Evolutionary conservation across 2,329 filamentous ascomycete genomes (phyloP).

Genomic region (Sporothrix variecibatus): DNA sequence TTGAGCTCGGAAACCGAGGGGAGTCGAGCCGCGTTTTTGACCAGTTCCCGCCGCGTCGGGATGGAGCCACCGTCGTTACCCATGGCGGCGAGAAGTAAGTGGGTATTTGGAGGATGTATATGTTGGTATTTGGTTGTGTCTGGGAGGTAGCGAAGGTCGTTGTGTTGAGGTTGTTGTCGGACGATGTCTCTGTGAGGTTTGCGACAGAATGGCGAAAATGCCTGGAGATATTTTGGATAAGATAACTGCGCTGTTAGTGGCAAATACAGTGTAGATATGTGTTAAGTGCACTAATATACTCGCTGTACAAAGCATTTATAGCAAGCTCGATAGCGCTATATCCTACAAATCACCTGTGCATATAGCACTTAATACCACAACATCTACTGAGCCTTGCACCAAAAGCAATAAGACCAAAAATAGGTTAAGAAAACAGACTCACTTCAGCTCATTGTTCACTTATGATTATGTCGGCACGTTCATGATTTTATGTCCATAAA

Average conservation of each 20-base stretch:
- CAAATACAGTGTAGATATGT: background rate
- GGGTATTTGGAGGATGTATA: background rate
- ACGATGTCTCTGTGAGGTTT: background rate
- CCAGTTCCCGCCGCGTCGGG: slow-evolving; percentile 90
- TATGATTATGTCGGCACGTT: no score
- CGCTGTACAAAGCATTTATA: background rate
- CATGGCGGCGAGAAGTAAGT: slow-evolving; percentile 57
- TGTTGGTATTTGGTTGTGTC: background rate
- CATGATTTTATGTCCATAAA: no score
- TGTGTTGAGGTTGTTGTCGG: background rate
- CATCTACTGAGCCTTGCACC: no score
- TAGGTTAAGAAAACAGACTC: no score
- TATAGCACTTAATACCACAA: no score
- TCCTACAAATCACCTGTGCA: no score
- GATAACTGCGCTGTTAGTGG: background rate
- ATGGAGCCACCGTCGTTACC: slow-evolving; percentile 98
- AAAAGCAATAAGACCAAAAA: no score
- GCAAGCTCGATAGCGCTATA: no score
- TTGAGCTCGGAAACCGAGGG: slow-evolving; percentile 85
- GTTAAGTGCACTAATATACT: background rate
- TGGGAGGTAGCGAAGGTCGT: background rate
- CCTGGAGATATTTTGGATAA: background rate
- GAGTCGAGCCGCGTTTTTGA: slow-evolving; percentile 85
- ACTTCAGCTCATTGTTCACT: no score
- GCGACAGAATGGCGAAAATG: background rate